Evolutionary conservation across 805 yeast species (phyloP).

Genomic region (Candida awuae): DNA sequence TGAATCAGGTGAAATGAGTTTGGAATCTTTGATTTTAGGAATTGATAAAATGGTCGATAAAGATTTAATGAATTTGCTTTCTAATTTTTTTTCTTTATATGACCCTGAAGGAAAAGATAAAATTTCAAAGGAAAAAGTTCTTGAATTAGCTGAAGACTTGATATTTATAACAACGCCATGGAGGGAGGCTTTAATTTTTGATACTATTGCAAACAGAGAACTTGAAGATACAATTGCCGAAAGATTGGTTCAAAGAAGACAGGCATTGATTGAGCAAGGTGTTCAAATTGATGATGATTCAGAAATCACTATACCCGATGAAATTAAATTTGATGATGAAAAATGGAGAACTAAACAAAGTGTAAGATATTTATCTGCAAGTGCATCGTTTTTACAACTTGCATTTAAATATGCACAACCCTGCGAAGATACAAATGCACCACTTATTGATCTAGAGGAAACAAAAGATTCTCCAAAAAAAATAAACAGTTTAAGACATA

Average conservation of each 20-base stretch:
- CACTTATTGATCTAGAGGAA: constrained; percentile 37
- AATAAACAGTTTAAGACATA: constrained; percentile 38
- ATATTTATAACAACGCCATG: constrained; percentile 77
- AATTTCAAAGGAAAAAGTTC: constrained; percentile 69
- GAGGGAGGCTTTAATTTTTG: constrained; percentile 65
- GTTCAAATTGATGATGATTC: constrained; percentile 24
- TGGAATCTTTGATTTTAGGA: constrained; percentile 67
- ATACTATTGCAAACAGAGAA: constrained; percentile 50
- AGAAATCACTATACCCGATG: constrained; percentile 44
- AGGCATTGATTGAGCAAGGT: constrained; percentile 26
- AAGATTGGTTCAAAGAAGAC: constrained; percentile 39
- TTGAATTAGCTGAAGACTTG: constrained; percentile 81
- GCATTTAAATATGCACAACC: constrained; percentile 89
- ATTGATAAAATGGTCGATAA: constrained; percentile 58
- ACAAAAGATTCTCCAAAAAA: constrained; percentile 22
- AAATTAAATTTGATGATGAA: constrained; percentile 55
- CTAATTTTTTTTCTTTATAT: constrained; percentile 72
- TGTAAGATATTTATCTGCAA: constrained; percentile 80
- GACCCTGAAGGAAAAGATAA: constrained; percentile 51
- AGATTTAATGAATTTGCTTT: constrained; percentile 71
- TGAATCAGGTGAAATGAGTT: constrained; percentile 49
- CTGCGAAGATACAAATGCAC: constrained; percentile 37
- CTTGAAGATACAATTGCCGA: constrained; percentile 66
- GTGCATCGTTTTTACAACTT: constrained; percentile 76
- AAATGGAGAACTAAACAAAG: constrained; percentile 54